A percentile compares a stretch with the other conserved stretches of the same genome.
phyloP scores from a whole-genome alignment of 257 asterid genomes.

The Buddleja alternifolia region DNA sequence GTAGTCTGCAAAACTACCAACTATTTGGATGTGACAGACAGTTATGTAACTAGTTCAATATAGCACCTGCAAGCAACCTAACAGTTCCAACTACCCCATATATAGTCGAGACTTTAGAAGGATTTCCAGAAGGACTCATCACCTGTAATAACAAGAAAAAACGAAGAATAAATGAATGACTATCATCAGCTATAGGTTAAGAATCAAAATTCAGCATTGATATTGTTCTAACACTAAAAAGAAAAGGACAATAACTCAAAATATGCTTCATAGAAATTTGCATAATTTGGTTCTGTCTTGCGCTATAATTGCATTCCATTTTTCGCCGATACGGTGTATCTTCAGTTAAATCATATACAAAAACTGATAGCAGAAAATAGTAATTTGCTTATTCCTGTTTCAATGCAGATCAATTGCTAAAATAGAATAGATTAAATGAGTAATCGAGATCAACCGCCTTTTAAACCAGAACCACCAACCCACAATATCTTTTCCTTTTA shows the following conservation, averaged over 20 bases:
- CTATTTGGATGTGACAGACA: slow-evolving; percentile 12
- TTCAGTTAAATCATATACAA: not conserved
- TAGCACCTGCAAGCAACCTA: slow-evolving; percentile 87
- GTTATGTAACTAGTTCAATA: slow-evolving; percentile 21
- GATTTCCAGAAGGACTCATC: slow-evolving; percentile 53
- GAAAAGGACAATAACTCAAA: not conserved
- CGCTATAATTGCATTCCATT: slow-evolving; percentile 2
- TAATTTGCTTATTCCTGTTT: not conserved
- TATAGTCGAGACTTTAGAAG: slow-evolving; percentile 64
- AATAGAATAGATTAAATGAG: not conserved
- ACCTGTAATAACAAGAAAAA: slow-evolving; percentile 40
- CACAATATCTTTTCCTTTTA: not conserved
- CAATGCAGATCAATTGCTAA: not conserved
- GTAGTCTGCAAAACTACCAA: not conserved
- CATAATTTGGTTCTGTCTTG: slow-evolving; percentile 5
- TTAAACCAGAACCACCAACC: slow-evolving; percentile 11
- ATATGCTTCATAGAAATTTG: not conserved
- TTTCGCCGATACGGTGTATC: slow-evolving; percentile 1
- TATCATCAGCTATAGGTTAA: slow-evolving; percentile 14
- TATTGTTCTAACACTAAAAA: not conserved
- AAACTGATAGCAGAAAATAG: not conserved
- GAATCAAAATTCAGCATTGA: slow-evolving; percentile 11
- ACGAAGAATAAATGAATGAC: not conserved
- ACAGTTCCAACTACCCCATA: slow-evolving; percentile 94
- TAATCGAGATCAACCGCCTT: not conserved